These are phyloP conservation scores for Hymenoscyphus albidus DNA, from an alignment of 2,329 filamentous ascomycete genomes.

Conservation along the genomic window DNA sequence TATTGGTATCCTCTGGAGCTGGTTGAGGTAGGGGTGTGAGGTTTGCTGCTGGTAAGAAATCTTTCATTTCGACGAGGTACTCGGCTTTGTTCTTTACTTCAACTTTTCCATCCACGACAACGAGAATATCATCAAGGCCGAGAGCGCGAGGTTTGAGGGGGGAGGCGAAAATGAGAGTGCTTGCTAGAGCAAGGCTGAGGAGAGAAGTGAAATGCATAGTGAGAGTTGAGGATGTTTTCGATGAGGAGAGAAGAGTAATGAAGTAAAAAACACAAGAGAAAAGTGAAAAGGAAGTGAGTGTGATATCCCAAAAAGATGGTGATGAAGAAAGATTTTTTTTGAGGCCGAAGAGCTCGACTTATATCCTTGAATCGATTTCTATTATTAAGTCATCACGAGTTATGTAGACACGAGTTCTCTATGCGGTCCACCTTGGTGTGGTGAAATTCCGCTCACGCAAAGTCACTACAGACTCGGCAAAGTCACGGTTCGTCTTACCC, in stretches of 20 bases:
- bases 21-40: conserved; percentile 6
- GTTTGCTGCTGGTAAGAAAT: conserved; percentile 1
- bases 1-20: background rate
- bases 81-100: conserved; percentile 30
- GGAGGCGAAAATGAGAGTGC: conserved; percentile 5
- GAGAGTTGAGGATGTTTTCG: background rate
- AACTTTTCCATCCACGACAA: conserved; percentile 26
- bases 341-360: background rate
- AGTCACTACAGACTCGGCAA: background rate
- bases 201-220: conserved; percentile 5
- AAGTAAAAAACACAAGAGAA: background rate
- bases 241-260: background rate
- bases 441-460: no score
- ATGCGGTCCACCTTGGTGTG: background rate
- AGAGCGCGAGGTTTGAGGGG: conserved; percentile 12
- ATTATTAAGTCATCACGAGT: background rate
- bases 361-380: background rate
- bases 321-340: background rate
- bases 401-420: background rate
- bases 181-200: conserved; percentile 10
- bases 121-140: conserved; percentile 29
- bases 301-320: background rate
- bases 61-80: conserved; percentile 22
- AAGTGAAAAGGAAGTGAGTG: background rate
- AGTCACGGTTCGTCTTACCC: background rate